Evolutionary conservation across 139 green algal genomes (phyloP).

Genomic region (Chlamydomonas sphaeroides): DNA sequence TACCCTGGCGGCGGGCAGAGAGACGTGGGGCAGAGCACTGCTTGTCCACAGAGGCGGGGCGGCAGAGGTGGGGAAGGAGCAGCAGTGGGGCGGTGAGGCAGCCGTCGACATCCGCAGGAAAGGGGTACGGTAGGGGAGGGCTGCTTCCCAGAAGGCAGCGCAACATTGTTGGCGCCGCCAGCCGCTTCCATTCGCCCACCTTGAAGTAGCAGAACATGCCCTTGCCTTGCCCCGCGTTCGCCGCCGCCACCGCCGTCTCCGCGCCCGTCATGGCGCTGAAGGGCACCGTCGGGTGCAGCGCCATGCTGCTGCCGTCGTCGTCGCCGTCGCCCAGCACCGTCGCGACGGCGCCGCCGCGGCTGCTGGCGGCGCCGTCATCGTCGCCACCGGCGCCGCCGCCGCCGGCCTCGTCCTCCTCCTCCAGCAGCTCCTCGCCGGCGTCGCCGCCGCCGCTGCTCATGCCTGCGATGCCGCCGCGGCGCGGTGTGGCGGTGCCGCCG

Average conservation of each 20-base stretch:
- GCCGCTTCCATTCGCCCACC: background rate
- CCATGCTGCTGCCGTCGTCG: background rate
- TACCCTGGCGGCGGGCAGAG: no score
- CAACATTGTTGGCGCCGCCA: no score
- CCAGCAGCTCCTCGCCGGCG: constrained; percentile 7
- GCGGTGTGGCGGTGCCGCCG: no score
- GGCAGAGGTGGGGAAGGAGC: no score
- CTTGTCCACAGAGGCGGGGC: no score
- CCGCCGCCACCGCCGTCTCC: background rate
- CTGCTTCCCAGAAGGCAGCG: no score
- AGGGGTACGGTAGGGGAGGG: no score
- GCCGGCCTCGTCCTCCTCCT: constrained; percentile 3
- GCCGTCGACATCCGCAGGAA: no score
- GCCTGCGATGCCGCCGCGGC: no score
- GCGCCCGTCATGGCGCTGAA: background rate
- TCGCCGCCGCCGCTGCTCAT: background rate
- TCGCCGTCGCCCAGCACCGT: background rate
- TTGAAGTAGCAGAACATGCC: constrained; percentile 44
- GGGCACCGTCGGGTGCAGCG: background rate
- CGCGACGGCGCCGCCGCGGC: background rate
- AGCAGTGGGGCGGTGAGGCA: no score
- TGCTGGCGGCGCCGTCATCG: background rate
- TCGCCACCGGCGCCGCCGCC: background rate
- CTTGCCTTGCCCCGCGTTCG: background rate
- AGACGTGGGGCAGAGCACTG: no score